These are phyloP conservation scores for Tricholoma flavovirens DNA, from an alignment of 768 basidiomycete species.

Conservation along the genomic window DNA sequence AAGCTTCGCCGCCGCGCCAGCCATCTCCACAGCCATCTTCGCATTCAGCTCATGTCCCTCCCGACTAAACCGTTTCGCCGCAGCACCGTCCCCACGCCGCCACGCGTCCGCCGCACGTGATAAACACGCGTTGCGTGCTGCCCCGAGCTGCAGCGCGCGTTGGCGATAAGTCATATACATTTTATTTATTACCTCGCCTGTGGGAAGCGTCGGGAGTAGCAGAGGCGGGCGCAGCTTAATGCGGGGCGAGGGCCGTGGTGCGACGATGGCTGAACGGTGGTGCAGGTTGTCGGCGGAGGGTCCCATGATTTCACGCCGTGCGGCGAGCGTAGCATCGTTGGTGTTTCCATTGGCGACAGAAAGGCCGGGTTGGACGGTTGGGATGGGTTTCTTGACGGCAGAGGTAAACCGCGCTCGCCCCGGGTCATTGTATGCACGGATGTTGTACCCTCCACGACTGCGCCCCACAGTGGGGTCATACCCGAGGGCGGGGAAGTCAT, in stretches of 20 bases:
- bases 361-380: background rate
- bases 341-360: conserved; percentile 18
- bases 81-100: conserved; percentile 91
- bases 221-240: conserved; percentile 78
- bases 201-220: conserved; percentile 83
- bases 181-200: conserved; percentile 71
- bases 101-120: conserved; percentile 95
- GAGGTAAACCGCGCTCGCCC: conserved; percentile 86
- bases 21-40: conserved; percentile 85
- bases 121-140: conserved; percentile 89
- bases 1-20: conserved; percentile 75
- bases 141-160: conserved; percentile 86
- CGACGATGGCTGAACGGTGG: conserved; percentile 64
- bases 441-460: conserved; percentile 36
- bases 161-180: conserved; percentile 89
- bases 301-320: conserved; percentile 55
- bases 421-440: conserved; percentile 61
- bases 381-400: conserved; percentile 74
- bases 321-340: conserved; percentile 36
- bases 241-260: conserved; percentile 78
- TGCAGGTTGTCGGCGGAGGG: conserved; percentile 56
- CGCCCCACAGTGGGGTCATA: conserved; percentile 35
- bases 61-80: conserved; percentile 89
- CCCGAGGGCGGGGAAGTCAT: conserved; percentile 73
- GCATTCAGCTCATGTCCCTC: conserved; percentile 93